Base-by-base conservation (phyloP, 306 rosid genomes). In the Rosa persica region DNA sequence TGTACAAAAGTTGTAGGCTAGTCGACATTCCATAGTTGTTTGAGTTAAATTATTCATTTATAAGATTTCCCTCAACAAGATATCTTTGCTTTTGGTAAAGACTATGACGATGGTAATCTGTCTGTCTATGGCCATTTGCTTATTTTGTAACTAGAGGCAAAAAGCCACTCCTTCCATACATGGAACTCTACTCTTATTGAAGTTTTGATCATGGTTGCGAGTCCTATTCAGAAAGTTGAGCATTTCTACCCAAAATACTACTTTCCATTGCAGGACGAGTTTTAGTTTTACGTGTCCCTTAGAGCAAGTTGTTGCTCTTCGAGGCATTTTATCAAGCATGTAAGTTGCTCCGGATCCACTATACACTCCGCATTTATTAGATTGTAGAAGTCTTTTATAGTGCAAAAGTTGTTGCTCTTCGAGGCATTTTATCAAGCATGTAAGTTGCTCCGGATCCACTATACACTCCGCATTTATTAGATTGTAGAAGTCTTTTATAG, bases 1-100 rank as follows among this genome's bases (percentile, higher is more conserved):
- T 82, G 83, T 75, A 87, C 87, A 85, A 73, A 85, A 72, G 40
- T 76, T 75, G 84, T 71, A 66, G 47, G 52, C 76, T 76, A 73
- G 72, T 76, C 70, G 71, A 20, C 68, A 54, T 70, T 46, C 23
- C 73, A 67, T 64, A 74, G 75, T 49, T 52, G 86, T 55, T 16
- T 40, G 16, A 57, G 72, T 76, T 62, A 34, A 46, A 76, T 62
- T 46, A 20, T 47, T 51, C 27, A 61, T 61, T 44, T 62, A 19
- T 42, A 57, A 40, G 40, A 40, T 22, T 16, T 58, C 16, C n/a
- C 12, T 16, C 78, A 55, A n/a, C 27, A 52, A 39, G 60, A 23
- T 17, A 44, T 61, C 16, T 46, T 44, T 48, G 52, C 11, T 39
- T 62, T 46, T 20, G 49, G 48, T 54, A 54, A 44, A 44, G 46